A percentile compares a stretch with the other conserved stretches of the same genome.
Evolutionary conservation across 1,284 basidiomycete genomes (phyloP).

Genomic region (Cutaneotrichosporon cutaneum): DNA sequence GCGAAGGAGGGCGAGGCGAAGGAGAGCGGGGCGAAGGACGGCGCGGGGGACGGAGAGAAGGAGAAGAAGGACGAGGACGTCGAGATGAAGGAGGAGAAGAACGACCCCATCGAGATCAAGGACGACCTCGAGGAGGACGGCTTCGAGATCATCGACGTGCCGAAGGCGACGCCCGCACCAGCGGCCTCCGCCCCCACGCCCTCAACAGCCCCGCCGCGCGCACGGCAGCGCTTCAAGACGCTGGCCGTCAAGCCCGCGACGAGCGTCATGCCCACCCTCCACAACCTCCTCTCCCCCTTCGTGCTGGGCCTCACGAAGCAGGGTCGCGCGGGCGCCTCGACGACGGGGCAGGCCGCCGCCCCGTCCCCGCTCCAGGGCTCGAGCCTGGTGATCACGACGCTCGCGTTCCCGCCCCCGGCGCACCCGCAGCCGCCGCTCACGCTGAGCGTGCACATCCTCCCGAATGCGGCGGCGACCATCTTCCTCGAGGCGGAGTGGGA

Average conservation of each 20-base stretch:
- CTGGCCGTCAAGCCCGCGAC: conserved; percentile 38
- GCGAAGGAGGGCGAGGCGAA: conserved; percentile 2
- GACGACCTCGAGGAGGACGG: conserved; percentile 24
- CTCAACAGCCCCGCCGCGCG: not conserved
- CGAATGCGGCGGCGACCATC: conserved; percentile 34
- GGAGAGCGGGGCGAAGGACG: conserved; percentile 2
- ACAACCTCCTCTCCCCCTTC: conserved; percentile 43
- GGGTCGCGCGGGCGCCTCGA: conserved; percentile 40
- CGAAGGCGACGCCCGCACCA: conserved; percentile 2
- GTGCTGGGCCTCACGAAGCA: conserved; percentile 46
- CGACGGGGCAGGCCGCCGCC: conserved; percentile 33
- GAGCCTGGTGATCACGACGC: conserved; percentile 31
- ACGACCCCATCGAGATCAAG: not conserved
- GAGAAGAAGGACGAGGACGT: not conserved
- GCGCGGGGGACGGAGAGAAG: not conserved
- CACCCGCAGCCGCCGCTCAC: conserved; percentile 29
- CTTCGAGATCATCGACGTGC: conserved; percentile 37
- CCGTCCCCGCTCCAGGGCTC: conserved; percentile 41
- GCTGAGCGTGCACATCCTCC: conserved; percentile 38
- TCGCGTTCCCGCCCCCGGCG: conserved; percentile 34
- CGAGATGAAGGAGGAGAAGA: not conserved
- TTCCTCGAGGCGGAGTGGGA: conserved; percentile 44
- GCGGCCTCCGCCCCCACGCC: not conserved
- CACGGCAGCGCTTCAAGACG: conserved; percentile 28
- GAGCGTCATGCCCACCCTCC: conserved; percentile 37